A percentile compares a stretch with the other conserved stretches of the same genome.
Conservation (phyloP, 768 basidiomycete species). For the Tephrocybe sp. region DNA sequence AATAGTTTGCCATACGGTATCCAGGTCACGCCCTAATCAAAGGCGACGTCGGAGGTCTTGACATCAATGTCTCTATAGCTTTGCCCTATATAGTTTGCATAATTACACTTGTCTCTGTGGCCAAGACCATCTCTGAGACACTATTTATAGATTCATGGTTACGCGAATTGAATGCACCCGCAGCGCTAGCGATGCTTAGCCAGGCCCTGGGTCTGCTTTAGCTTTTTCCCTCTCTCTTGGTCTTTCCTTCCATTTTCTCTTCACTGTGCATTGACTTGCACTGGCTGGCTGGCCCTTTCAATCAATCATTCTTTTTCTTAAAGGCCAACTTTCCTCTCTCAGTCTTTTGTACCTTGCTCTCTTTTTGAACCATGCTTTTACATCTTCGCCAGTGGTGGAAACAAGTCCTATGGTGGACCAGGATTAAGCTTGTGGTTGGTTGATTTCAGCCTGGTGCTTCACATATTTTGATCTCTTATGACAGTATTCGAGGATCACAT, state of each 20-base stretch:
- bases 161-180: neutral
- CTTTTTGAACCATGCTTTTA: conserved; percentile 5
- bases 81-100: no score
- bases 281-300: conserved; percentile 13
- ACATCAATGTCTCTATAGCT: no score
- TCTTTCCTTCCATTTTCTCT: conserved; percentile 3
- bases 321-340: conserved; percentile 1
- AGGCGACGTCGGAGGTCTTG: no score
- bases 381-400: conserved; percentile 14
- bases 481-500: conserved; percentile 46
- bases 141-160: conserved; percentile 1
- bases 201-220: neutral
- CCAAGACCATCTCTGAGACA: neutral
- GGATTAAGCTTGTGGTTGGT: conserved; percentile 27
- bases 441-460: neutral
- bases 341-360: neutral
- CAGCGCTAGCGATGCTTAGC: neutral
- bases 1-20: conserved; percentile 25
- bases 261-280: conserved; percentile 12
- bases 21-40: neutral
- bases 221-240: neutral
- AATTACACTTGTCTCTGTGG: no score
- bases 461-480: neutral
- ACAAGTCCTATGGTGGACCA: conserved; percentile 19
- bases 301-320: conserved; percentile 2